Percentiles rank a stretch among this genome's conserved stretches.
phyloP scores from a whole-genome alignment of 169 alveolate genomes.

The Plasmodium falciparum region DNA sequence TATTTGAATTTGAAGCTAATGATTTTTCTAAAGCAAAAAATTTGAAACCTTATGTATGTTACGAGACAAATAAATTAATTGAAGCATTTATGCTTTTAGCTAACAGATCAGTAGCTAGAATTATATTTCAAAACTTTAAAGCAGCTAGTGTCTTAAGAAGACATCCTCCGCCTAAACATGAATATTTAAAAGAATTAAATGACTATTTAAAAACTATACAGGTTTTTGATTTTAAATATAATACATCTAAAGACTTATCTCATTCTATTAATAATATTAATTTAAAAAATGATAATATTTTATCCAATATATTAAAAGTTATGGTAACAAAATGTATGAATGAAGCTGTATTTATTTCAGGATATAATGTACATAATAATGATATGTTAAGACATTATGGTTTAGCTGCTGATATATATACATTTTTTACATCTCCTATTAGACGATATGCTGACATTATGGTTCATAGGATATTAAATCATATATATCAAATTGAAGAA shows the following conservation, averaged over 20 bases:
- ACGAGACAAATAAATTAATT: slow-evolving; percentile 90
- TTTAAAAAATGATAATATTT: slow-evolving; percentile 88
- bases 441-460: slow-evolving; percentile 98
- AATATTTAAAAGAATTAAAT: slow-evolving; percentile 92
- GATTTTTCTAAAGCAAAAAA: slow-evolving; percentile 83
- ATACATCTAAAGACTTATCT: slow-evolving; percentile 92
- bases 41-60: slow-evolving; percentile 82
- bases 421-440: slow-evolving; percentile 99
- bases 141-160: slow-evolving; percentile 94
- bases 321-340: slow-evolving; percentile 96
- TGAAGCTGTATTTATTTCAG: slow-evolving; percentile 92
- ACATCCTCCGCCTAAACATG: slow-evolving; percentile 96
- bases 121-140: slow-evolving; percentile 91
- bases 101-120: slow-evolving; percentile 96
- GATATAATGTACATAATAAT: slow-evolving; percentile 70
- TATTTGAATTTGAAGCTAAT: slow-evolving; percentile 91
- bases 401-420: slow-evolving; percentile 98
- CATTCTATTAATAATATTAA: slow-evolving; percentile 90
- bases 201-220: slow-evolving; percentile 89
- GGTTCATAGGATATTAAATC: slow-evolving; percentile 95
- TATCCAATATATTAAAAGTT: slow-evolving; percentile 92
- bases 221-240: slow-evolving; percentile 84
- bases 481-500: slow-evolving; percentile 80
- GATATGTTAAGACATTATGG: slow-evolving; percentile 94
- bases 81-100: slow-evolving; percentile 99